Evolutionary conservation across 2,329 filamentous ascomycete genomes (phyloP).

Genomic region (Colletotrichum filicis): DNA sequence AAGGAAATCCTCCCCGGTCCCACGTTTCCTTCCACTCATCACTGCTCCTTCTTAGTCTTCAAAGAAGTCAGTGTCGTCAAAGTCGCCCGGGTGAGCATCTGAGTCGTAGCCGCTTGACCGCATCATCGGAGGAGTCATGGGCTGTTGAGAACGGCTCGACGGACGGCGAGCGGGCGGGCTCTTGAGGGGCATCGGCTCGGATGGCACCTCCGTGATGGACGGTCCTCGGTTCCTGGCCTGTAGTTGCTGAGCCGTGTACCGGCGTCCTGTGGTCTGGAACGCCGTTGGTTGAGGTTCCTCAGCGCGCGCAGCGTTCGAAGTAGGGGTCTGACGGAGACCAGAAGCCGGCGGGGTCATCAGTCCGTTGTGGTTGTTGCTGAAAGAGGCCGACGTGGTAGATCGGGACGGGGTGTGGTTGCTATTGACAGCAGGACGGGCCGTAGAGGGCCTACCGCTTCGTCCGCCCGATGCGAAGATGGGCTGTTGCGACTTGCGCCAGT

Average conservation of each 20-base stretch:
- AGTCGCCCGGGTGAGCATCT: slow-evolving; percentile 69
- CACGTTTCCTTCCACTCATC: slow-evolving; percentile 23
- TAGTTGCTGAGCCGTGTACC: slow-evolving; percentile 64
- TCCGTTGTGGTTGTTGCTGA: slow-evolving; percentile 68
- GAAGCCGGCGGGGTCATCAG: slow-evolving; percentile 91
- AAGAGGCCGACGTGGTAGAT: slow-evolving; percentile 56
- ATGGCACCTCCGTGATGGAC: slow-evolving; percentile 47
- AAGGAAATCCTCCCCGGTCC: slow-evolving; percentile 26
- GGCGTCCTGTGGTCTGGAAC: slow-evolving; percentile 69
- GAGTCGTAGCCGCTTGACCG: slow-evolving; percentile 67
- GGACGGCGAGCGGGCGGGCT: slow-evolving; percentile 56
- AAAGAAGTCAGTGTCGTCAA: slow-evolving; percentile 70
- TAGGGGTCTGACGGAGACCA: slow-evolving; percentile 71
- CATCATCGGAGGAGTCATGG: slow-evolving; percentile 73
- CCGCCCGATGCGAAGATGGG: slow-evolving; percentile 54
- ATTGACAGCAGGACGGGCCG: slow-evolving; percentile 46
- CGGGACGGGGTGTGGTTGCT: slow-evolving; percentile 69
- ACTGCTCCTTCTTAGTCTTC: slow-evolving; percentile 56
- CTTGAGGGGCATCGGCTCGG: slow-evolving; percentile 51
- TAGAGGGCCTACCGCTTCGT: slow-evolving; percentile 9
- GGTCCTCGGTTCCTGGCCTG: slow-evolving; percentile 49
- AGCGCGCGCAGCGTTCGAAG: slow-evolving; percentile 50
- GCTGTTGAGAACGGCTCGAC: slow-evolving; percentile 51
- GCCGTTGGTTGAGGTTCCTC: slow-evolving; percentile 66
- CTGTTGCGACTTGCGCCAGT: slow-evolving; percentile 82